Evolutionary conservation across 495 filamentous ascomycete species (phyloP), one percentile per base, ranked within the genome.

Genomic region (Pyrenopolyporus hunteri): DNA sequence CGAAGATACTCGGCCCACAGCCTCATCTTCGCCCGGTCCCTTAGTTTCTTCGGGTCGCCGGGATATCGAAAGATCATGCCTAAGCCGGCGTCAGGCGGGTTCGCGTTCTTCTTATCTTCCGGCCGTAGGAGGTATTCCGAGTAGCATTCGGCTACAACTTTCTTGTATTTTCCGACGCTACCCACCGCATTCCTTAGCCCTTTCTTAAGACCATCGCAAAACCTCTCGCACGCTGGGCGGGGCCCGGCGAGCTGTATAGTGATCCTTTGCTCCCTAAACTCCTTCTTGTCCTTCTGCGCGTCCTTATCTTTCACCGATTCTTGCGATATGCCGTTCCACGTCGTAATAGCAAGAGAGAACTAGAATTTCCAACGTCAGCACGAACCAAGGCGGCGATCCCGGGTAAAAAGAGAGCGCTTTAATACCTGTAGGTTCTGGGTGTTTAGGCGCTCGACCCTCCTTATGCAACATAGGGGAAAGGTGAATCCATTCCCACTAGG

Each of bases 401-500:
- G 13, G 6, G 20, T 13, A 6, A 14, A 9, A 40, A 25, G 23
- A 8, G 16, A 44, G 11, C 19, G 6, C 17, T 28, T 13, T 16
- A 57, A 57, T 76, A 83, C 82, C 70, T 84, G 87, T 66, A 92
- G 89, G 65, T 85, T 93, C 57, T 92, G 88, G 58, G 90, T 96
- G 62, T 96, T 90, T 9, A 98, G 79, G 49, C 94, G 84, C 77
- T 98, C 94, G 8, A 98, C 94, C 3, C 93, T 81, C 40, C 94
- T 83, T 58, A 98, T 90, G 26, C 90, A 89, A 71, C 90, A 97
- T 8, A 98, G 82, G 2, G 94, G 95, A n/a, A 98, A 83, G 8
- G 89, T 97, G 68, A 98, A 98, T 31, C 94, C 94, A 80, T 97
- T 95, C 8, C 93, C 93, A 35, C 91, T 89, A n/a, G 95, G 92